Evolutionary conservation across 1,284 basidiomycete genomes (phyloP).

Genomic region (Puccinia coronata): DNA sequence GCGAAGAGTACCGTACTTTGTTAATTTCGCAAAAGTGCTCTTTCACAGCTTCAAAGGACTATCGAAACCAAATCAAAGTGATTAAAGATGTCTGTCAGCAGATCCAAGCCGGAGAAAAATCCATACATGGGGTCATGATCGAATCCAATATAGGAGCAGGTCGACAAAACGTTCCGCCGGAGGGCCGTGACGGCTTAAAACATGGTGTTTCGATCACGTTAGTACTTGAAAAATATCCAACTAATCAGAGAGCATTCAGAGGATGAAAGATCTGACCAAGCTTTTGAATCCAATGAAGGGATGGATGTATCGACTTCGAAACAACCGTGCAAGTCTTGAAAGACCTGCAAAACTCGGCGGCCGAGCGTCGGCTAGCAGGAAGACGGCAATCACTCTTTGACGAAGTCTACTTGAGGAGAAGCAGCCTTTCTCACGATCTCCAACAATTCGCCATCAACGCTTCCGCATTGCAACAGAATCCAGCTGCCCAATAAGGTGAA

Average conservation of each 20-base stretch:
- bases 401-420: slow-evolving; percentile 6
- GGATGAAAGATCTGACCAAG: neutral
- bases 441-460: slow-evolving; percentile 17
- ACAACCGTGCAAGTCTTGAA: slow-evolving; percentile 64
- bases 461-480: slow-evolving; percentile 17
- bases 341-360: slow-evolving; percentile 53
- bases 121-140: slow-evolving; percentile 96
- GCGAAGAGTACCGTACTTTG: neutral
- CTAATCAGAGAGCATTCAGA: neutral
- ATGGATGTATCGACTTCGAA: slow-evolving; percentile 85
- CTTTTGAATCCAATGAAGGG: slow-evolving; percentile 42
- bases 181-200: slow-evolving; percentile 75
- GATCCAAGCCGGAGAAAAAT: slow-evolving; percentile 68
- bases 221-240: slow-evolving; percentile 61
- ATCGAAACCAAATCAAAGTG: slow-evolving; percentile 65
- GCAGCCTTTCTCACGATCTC: slow-evolving; percentile 13
- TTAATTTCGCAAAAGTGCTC: neutral
- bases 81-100: slow-evolving; percentile 68
- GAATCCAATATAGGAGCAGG: slow-evolving; percentile 89
- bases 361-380: neutral
- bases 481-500: slow-evolving; percentile 3
- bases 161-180: slow-evolving; percentile 78
- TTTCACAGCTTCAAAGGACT: slow-evolving; percentile 63
- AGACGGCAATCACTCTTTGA: slow-evolving; percentile 1
- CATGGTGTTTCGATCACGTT: slow-evolving; percentile 58